phyloP scores from a whole-genome alignment of 148 eudicot genomes.

The Vaccinium corymbosum region DNA sequence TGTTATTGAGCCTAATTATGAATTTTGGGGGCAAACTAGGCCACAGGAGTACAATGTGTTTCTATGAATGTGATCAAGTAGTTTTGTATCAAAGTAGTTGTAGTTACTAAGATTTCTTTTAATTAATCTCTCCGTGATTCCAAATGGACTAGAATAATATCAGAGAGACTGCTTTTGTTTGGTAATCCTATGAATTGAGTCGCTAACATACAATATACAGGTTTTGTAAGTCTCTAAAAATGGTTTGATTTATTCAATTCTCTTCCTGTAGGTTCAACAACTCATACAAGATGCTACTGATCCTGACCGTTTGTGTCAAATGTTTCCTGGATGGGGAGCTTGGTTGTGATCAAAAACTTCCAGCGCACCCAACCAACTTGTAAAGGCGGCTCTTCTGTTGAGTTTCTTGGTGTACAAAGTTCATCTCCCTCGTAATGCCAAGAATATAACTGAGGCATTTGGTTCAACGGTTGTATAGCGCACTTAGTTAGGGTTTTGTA shows the following conservation, averaged over 20 bases:
- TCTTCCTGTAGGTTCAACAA: constrained; percentile 75
- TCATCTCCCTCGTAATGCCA: neutral
- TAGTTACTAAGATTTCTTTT: neutral
- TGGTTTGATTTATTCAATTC: neutral
- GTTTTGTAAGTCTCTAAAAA: neutral
- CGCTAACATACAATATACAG: neutral
- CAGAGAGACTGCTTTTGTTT: constrained; percentile 1
- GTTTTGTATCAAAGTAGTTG: neutral
- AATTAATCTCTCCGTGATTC: neutral
- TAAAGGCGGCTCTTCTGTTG: neutral
- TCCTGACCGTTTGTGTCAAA: constrained; percentile 81
- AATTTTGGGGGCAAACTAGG: neutral
- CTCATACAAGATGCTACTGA: constrained; percentile 94
- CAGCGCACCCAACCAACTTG: constrained; percentile 8
- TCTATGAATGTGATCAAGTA: neutral
- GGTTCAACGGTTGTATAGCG: neutral
- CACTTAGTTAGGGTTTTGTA: neutral
- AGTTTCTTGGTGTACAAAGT: neutral
- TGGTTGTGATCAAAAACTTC: constrained; percentile 54
- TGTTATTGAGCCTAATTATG: neutral
- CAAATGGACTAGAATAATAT: neutral
- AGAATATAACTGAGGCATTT: neutral
- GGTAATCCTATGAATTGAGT: neutral
- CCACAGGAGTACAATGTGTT: neutral
- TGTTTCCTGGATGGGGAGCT: constrained; percentile 99